Base-by-base conservation (phyloP, 352 stramenopile genomes). In the Aphanomyces cochlioides region DNA sequence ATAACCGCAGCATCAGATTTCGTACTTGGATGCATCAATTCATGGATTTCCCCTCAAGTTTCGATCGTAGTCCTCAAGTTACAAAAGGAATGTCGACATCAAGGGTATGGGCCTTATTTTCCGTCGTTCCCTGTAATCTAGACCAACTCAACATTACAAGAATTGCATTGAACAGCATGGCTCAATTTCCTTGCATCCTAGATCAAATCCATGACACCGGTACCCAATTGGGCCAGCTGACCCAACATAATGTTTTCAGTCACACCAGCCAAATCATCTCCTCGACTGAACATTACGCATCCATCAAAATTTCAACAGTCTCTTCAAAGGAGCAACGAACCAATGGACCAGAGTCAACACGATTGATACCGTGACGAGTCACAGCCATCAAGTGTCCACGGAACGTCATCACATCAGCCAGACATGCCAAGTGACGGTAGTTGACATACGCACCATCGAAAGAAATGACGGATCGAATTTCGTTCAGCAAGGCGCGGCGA, bases 371-470 rank as follows among this genome's bases (percentile, higher is more conserved):
- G 75, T 99, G 97, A 74, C 98, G 91, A 67, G 98, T 98, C 70
- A 99, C 98, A 48, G 97, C 96, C 82, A 96, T 97, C 28, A 99
- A 82, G 66, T 98, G 91, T 5, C 97, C 97, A 74, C 97, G 90
- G 85, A 98, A 98, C 6, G 97, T 99, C 97, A 99, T 99, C 15
- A 98, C 96, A 81, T 99, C 98, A 41, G 98, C 96, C 47, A 99
- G 80, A 74, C 96, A 98, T 45, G 96, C 94, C 74, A 99, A 79
- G 80, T 99, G 98, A 66, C 98, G 95, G 81, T 99, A 99, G 79
- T 99, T 99, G 56, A 99, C 97, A 81, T 99, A 99, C 17, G 96
- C 96, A 78, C 96, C 96, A 90, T 99, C 97, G 77, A 99, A 99
- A 67, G 89, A 98, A 83, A 99, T 98, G 39, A 99, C 95, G 75